Base-by-base conservation (phyloP, 1,284 basidiomycete species). In the Sanghuangporus baumii region DNA sequence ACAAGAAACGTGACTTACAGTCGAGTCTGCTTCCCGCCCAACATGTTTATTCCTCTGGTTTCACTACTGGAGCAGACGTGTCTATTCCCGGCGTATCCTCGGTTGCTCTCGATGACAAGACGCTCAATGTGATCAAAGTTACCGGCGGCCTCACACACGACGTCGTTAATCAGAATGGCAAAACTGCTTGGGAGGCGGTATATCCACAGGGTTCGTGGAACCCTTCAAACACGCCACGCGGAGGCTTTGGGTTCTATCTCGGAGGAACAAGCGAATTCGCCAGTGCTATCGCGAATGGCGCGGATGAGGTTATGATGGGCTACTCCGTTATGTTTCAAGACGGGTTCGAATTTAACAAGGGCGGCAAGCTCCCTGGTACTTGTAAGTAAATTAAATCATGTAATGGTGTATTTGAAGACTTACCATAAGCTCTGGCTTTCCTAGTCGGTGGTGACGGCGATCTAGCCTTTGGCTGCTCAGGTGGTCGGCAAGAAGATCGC, bases 351-450 rank as follows among this genome's bases (percentile, higher is more conserved):
- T 65, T 46, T 9, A 65, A 65, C 59, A 72, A 71, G 66, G 82
- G 83, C 66, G 83, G 83, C 18, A 84, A 84, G 69, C 74, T 85
- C 16, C 83, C 82, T 38, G 83, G 82, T 59, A 71, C 82, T 60
- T 83, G 82, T 81, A 68, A 67, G 78, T 79, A 26, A 36, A 0
- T 5, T 2, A 31, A 31, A 31, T 3, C 26, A 31, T 5, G 26
- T 2, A 31, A 31, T 3, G 5, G 5, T 31, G 26, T 4, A 31
- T 31, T 31, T 31, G 26, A 31, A 31, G 26, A 31, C 26, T 31
- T 31, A 31, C 2, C 0, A 3, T 31, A 31, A 4, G 26, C n/a
- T 41, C 3, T 41, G 12, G 12, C 12, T n/a, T 14, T 54, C 65
- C 18, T 52, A 83, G 81, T 80, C 68, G 83, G 83, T 60, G 84